Evolutionary conservation across 805 yeast genomes (phyloP).

Genomic region (Teunomyces gatunensis): DNA sequence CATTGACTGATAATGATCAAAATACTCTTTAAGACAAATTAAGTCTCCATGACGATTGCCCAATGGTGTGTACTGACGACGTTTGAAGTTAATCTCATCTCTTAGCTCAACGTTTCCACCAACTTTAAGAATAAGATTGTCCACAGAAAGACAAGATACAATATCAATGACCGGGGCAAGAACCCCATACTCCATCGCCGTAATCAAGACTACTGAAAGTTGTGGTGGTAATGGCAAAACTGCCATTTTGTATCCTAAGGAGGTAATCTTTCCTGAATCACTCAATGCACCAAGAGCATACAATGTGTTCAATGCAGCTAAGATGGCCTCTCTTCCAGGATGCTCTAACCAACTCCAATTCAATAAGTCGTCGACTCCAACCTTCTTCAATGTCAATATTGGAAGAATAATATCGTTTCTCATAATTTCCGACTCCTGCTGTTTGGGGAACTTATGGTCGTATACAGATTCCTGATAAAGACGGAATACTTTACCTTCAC

Average conservation of each 20-base stretch:
- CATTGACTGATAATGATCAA: constrained; percentile 48
- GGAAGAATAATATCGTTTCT: constrained; percentile 86
- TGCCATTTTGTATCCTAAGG: constrained; percentile 82
- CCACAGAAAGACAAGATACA: constrained; percentile 90
- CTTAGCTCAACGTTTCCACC: constrained; percentile 62
- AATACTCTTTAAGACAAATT: constrained; percentile 74
- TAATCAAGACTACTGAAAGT: constrained; percentile 76
- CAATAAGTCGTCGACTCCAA: constrained; percentile 79
- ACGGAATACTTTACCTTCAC: constrained; percentile 81
- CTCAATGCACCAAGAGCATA: constrained; percentile 78
- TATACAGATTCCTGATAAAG: constrained; percentile 76
- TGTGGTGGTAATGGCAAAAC: constrained; percentile 91
- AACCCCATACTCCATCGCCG: constrained; percentile 60
- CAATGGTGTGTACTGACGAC: constrained; percentile 65
- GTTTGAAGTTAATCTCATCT: constrained; percentile 77
- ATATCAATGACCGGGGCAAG: constrained; percentile 76
- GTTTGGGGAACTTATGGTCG: constrained; percentile 52
- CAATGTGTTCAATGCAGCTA: constrained; percentile 74
- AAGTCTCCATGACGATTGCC: constrained; percentile 83
- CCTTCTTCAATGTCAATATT: constrained; percentile 74
- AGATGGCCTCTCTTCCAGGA: constrained; percentile 76
- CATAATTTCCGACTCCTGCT: constrained; percentile 91
- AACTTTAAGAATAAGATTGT: constrained; percentile 79
- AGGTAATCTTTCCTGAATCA: constrained; percentile 72
- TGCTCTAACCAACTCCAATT: constrained; percentile 92